Base-by-base conservation (phyloP, 768 basidiomycete species). In the Tubosaeta brunneosetosa region DNA sequence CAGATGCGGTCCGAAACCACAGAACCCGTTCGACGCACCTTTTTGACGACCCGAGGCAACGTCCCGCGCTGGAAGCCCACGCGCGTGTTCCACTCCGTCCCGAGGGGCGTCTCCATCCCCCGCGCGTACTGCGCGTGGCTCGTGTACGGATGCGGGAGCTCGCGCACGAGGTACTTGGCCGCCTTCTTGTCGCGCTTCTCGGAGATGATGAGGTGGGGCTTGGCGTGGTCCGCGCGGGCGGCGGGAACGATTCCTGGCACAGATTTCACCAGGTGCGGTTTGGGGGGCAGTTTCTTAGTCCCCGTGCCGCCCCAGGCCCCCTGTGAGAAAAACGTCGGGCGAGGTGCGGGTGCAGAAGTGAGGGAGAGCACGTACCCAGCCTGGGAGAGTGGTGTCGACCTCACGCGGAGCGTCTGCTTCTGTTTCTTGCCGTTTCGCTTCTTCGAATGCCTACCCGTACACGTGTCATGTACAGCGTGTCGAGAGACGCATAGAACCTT, bases 131-230 rank as follows among this genome's bases (percentile, higher is more conserved):
- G 97, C 4, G 87, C 91, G 52, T 85, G 85, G 69, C 87, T 90
- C 9, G 95, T 97, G 66, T 93, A 98, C 3, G 95, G 97, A 70
- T 88, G 88, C 3, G 97, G 97, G 42, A 99, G 70, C 66, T 98
- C 94, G 69, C 88, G 89, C 50, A 93, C 84, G 54, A 85, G 77
- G 67, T 94, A 97, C 71, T 92, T 90, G 14, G 83, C 74, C 0
- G 91, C 94, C 67, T 97, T 97, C 73, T 91, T 92, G 73, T 98
- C 95, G 53, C 85, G 84, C 71, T 88, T 91, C 71, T 99, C 95
- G 2, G 91, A 93, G 62, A 99, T 90, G 74, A 99, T 97, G 64
- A 98, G 82, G 66, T 97, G 86, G 11, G 84, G 78, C 64, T 91
- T 91, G 55, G 77, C 77, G 62, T 85, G 86, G 69, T 99, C 97